Evolutionary conservation across 805 yeast genomes (phyloP).

Genomic region (Clavispora asparagi): DNA sequence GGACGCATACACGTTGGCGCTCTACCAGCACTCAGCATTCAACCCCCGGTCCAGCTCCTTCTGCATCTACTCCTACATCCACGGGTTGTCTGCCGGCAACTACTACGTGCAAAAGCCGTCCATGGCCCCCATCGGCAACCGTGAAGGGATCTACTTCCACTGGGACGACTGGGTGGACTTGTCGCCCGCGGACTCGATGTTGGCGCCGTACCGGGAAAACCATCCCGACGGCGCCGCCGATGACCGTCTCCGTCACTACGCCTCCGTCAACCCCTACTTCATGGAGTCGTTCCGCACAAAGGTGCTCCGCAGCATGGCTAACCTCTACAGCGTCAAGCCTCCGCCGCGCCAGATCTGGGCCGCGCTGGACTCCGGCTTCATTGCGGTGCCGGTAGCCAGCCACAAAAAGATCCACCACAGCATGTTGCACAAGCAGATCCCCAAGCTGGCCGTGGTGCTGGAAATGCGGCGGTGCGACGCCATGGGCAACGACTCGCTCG

Average conservation of each 20-base stretch:
- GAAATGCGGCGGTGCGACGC: slow-evolving; percentile 2
- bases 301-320: slow-evolving; percentile 28
- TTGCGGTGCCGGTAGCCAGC: slow-evolving; percentile 26
- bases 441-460: slow-evolving; percentile 4
- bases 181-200: slow-evolving; percentile 17
- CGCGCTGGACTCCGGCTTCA: slow-evolving; percentile 19
- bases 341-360: slow-evolving; percentile 23
- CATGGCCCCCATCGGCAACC: slow-evolving; percentile 2
- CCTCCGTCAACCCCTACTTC: slow-evolving; percentile 28
- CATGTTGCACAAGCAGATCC: not conserved
- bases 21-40: slow-evolving; percentile 19
- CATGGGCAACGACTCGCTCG: not conserved
- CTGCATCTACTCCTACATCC: slow-evolving; percentile 7
- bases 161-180: slow-evolving; percentile 39
- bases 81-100: not conserved
- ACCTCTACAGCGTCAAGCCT: slow-evolving; percentile 27
- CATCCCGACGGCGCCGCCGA: slow-evolving; percentile 23
- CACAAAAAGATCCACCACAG: slow-evolving; percentile 18
- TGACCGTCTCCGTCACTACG: slow-evolving; percentile 14
- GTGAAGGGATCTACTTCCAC: slow-evolving; percentile 28
- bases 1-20: slow-evolving; percentile 19
- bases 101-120: slow-evolving; percentile 1
- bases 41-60: slow-evolving; percentile 20
- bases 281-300: slow-evolving; percentile 29
- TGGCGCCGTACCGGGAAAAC: slow-evolving; percentile 13